Percentiles rank a stretch among this genome's conserved stretches.
These are phyloP conservation scores for Lumnitzera littorea DNA, from an alignment of 345 rosid genomes.

Conservation along the genomic window DNA sequence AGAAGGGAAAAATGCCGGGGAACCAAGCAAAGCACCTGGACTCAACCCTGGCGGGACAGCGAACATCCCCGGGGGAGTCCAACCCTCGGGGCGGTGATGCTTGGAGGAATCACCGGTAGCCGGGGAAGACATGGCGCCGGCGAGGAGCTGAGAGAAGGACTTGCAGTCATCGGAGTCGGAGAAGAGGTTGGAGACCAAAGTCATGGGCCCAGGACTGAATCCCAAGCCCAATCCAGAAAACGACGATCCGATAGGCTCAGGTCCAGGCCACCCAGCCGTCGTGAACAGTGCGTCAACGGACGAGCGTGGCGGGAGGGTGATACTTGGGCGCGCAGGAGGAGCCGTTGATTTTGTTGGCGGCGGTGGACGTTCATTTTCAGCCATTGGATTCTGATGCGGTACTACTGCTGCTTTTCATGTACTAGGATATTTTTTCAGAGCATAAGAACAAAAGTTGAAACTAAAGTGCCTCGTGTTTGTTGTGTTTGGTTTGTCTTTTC, in stretches of 20 bases:
- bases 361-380: conserved; percentile 34
- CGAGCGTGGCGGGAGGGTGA: conserved; percentile 52
- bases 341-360: conserved; percentile 18
- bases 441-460: too few relatives aligned
- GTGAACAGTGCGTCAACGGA: conserved; percentile 34
- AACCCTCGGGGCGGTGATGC: conserved; percentile 39
- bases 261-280: not conserved
- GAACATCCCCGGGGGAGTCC: conserved; percentile 48
- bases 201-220: conserved; percentile 88
- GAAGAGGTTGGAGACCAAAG: conserved; percentile 66
- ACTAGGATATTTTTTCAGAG: too few relatives aligned
- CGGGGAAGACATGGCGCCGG: conserved; percentile 78
- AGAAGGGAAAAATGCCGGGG: conserved; percentile 70
- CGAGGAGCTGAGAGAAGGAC: conserved; percentile 76
- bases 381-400: not conserved
- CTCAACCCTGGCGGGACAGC: conserved; percentile 43
- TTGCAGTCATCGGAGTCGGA: conserved; percentile 60
- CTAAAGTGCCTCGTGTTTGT: not conserved
- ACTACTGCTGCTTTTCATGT: too few relatives aligned
- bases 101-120: conserved; percentile 20
- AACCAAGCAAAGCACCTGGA: conserved; percentile 50
- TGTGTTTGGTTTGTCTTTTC: not conserved
- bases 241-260: not conserved
- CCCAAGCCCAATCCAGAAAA: conserved; percentile 23
- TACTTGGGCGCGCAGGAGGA: conserved; percentile 36